A percentile compares a stretch with the other conserved stretches of the same genome.
Conservation (phyloP, 352 stramenopile genomes). For the Poterioochromonas sp. region DNA sequence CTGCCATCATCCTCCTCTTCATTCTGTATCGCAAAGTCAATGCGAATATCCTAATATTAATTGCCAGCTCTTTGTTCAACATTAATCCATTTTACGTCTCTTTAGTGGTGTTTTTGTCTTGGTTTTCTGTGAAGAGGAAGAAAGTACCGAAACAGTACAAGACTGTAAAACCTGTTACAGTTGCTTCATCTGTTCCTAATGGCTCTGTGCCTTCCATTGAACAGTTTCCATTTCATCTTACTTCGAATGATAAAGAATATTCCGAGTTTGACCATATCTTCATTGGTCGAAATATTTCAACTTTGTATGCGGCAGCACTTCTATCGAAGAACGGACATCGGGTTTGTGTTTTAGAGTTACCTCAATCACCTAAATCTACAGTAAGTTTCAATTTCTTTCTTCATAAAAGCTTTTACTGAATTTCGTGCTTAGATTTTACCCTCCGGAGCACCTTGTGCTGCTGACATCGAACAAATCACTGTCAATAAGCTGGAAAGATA, state of each 20-base stretch:
- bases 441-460: background rate
- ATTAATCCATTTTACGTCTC: slow-evolving; percentile 15
- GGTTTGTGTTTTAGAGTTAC: background rate
- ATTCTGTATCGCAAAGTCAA: background rate
- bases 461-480: background rate
- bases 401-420: background rate
- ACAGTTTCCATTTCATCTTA: background rate
- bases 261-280: slow-evolving; percentile 8
- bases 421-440: background rate
- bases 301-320: slow-evolving; percentile 9
- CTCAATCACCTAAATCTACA: background rate
- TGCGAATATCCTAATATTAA: background rate
- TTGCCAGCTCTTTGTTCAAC: slow-evolving; percentile 17
- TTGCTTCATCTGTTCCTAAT: background rate
- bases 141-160: slow-evolving; percentile 3
- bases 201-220: background rate
- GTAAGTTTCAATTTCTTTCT: background rate
- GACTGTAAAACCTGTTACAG: background rate
- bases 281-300: background rate
- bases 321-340: background rate
- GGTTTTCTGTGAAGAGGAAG: too few relatives aligned
- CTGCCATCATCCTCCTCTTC: background rate
- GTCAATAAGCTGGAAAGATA: background rate
- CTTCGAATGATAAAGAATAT: background rate
- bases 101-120: background rate